Evolutionary conservation across 805 yeast genomes (phyloP), one percentile per base, ranked within the genome.

Genomic region (Kluyveromyces starmeri): DNA sequence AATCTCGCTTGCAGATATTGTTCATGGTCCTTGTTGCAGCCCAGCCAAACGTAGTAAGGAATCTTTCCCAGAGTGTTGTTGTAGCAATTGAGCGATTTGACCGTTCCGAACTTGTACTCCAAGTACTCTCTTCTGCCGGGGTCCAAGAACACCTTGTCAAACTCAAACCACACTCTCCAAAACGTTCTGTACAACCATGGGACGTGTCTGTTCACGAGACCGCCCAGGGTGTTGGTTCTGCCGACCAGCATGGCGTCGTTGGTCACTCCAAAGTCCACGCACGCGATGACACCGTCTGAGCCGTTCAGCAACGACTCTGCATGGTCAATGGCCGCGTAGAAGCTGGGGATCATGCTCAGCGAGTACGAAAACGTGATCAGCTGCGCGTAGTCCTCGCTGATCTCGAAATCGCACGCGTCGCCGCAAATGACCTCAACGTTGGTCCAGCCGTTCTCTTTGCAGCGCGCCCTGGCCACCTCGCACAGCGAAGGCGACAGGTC

Each of bases 81-180:
- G 62, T 72, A 71, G 38, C 73, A 58, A 53, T 83, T 83, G 46
- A 80, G 56, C 3, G 85, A 73, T 59, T 83, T 83, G 50, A 83
- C 60, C 14, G 94, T 83, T 20, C 94, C 94, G 49, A 83, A 83
- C 48, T 73, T 71, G 59, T 83, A 81, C 57, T 83, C 94, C 48
- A 83, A 67, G 59, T 82, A 83, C 50, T 79, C 85, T 61, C 94
- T 73, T 62, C 94, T 73, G 6, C 85, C 71, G 20, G 86, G 75
- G 51, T 83, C 94, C 45, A 83, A 67, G 48, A 74, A 78, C 3
- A 83, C 94, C 37, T 78, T 70, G 57, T 83, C 94, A 35, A 79
- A 78, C 58, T 83, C 94, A 56, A 83, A 83, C 94, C 94, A 83
- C 28, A 78, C 63, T 51, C 86, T 70, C 94, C 94, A 83, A 53